Base-by-base conservation (phyloP, 192 early-diverging fungal species). In the Backusella australiensis region DNA sequence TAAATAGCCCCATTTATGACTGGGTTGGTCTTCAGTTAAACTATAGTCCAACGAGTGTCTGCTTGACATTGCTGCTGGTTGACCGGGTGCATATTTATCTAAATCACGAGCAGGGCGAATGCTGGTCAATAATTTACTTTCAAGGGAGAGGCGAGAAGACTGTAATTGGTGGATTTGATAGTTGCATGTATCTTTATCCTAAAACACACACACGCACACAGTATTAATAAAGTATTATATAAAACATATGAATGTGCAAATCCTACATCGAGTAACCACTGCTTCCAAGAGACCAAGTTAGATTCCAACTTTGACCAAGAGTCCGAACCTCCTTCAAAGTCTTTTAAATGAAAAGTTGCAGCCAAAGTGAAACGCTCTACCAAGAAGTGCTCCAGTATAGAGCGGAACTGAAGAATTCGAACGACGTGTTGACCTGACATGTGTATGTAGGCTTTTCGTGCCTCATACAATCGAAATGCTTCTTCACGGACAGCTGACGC, bases 401-500 rank as follows among this genome's bases (percentile, higher is more conserved):
- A 72, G 84, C 85, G 70, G 89, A 92, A 56, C 76, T 78, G 35
- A 87, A 84, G 42, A 21, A 90, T 85, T 59, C 84, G 77, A 63
- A 91, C 73, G 14, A 85, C 78, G 75, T 90, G 86, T 38, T 91
- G 79, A 56, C 90, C 80, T 36, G 87, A 84, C 6, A 85, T 81
- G 38, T 81, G 85, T 65, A 91, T 88, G 75, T 90, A 92, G 34
- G 75, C 84, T 75, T 92, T 91, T 38, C 89, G 81, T 8, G 88
- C 80, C 72, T 91, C 89, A 68, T 83, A 90, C 29, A 91, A 82
- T 35, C 88, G 84, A 35, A 90, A 91, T 0, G 90, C 88, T 39
- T 92, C 91, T 78, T 93, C 91, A 69, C 86, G 80, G 3, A 93
- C 74, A 12, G 86, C 85, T 39, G 84, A 87, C 15, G 87, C 75